Percentiles rank a stretch among this genome's conserved stretches.
Conservation (phyloP, 31 red algal genomes). For the Porphyra umbilicalis region DNA sequence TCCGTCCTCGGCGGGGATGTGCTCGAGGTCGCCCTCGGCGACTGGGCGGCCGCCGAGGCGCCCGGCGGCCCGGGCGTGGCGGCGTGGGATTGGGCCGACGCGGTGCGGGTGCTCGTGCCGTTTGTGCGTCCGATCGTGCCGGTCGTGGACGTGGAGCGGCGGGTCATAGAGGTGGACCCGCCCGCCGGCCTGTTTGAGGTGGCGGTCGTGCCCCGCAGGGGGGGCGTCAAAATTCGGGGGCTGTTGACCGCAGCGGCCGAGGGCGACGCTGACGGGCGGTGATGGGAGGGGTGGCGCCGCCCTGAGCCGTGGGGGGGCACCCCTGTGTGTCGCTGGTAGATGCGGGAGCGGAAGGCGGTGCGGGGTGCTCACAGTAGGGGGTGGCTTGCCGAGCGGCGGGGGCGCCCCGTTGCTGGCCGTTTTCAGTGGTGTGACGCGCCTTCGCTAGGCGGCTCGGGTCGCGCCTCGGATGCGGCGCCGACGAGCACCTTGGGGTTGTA, state of each 20-base stretch:
- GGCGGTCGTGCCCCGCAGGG: constrained; percentile 22
- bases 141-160: constrained; percentile 25
- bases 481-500: too few species aligned
- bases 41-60: background rate
- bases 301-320: too few species aligned
- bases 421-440: too few species aligned
- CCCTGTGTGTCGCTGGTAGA: too few species aligned
- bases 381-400: too few species aligned
- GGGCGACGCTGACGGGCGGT: background rate
- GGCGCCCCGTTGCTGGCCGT: too few species aligned
- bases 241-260: background rate
- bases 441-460: too few species aligned
- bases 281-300: background rate
- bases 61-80: background rate
- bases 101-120: constrained; percentile 35
- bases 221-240: background rate
- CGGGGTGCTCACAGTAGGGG: too few species aligned
- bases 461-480: too few species aligned
- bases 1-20: constrained; percentile 37
- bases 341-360: too few species aligned
- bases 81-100: constrained; percentile 17
- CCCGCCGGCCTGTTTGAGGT: constrained; percentile 52
- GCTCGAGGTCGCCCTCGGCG: constrained; percentile 33
- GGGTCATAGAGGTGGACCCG: constrained; percentile 44
- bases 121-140: constrained; percentile 75